Evolutionary conservation across 495 filamentous ascomycete genomes (phyloP).

Genomic region (Daldinia bambusicola): DNA sequence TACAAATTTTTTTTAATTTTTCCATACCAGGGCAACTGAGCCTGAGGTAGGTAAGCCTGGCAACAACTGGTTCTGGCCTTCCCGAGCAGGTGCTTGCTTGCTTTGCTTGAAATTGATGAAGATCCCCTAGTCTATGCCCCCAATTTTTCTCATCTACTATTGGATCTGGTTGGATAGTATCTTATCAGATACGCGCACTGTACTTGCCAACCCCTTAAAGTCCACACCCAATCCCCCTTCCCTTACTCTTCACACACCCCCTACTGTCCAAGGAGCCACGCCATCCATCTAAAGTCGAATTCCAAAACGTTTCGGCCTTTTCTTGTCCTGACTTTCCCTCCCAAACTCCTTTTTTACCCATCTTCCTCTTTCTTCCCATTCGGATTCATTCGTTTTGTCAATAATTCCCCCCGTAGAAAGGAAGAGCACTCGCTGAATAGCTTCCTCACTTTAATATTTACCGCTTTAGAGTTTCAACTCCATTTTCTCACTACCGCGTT

Average conservation of each 20-base stretch:
- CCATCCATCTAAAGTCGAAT: conserved; percentile 54
- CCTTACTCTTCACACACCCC: conserved; percentile 47
- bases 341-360: conserved; percentile 50
- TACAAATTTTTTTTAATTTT: background rate
- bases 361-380: conserved; percentile 49
- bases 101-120: conserved; percentile 44
- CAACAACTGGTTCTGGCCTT: conserved; percentile 1
- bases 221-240: conserved; percentile 44
- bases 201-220: conserved; percentile 37
- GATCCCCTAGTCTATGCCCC: conserved; percentile 35
- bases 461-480: conserved; percentile 29
- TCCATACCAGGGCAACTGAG: conserved; percentile 16
- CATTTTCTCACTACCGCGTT: conserved; percentile 39
- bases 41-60: background rate
- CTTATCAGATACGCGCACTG: conserved; percentile 23
- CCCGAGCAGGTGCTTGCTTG: conserved; percentile 28
- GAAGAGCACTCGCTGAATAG: conserved; percentile 54
- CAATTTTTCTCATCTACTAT: conserved; percentile 17
- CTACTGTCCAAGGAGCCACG: conserved; percentile 51
- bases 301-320: conserved; percentile 58
- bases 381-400: conserved; percentile 55
- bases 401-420: conserved; percentile 60
- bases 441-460: conserved; percentile 52
- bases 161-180: conserved; percentile 18
- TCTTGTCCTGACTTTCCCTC: conserved; percentile 51